These are phyloP conservation scores for Viola odorata DNA, from an alignment of 345 rosid genomes.

Conservation along the genomic window DNA sequence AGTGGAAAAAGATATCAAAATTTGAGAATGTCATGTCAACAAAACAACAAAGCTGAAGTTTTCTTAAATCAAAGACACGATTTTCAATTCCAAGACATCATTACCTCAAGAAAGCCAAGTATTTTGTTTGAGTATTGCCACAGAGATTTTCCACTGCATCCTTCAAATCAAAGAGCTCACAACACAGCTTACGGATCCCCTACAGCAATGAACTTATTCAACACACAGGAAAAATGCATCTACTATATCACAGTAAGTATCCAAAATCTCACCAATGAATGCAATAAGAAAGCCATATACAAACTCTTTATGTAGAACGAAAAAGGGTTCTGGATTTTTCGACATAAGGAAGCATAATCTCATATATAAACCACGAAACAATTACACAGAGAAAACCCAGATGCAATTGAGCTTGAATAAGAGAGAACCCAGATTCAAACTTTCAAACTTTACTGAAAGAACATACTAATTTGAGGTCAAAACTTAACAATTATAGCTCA, in stretches of 20 bases:
- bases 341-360: not conserved
- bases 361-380: not conserved
- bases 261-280: not conserved
- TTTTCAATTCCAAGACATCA: not conserved
- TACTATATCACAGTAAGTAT: not conserved
- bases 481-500: not conserved
- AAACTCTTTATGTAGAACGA: too few species aligned
- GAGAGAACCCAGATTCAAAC: slow-evolving; percentile 9
- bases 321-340: too few species aligned
- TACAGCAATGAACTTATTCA: slow-evolving; percentile 25
- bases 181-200: slow-evolving; percentile 90
- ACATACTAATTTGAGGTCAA: not conserved
- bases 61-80: too few species aligned
- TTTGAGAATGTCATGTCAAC: too few species aligned
- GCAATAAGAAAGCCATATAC: not conserved
- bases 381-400: slow-evolving; percentile 3
- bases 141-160: slow-evolving; percentile 91
- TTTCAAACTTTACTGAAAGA: not conserved
- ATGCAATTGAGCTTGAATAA: not conserved
- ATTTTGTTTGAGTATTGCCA: slow-evolving; percentile 72
- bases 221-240: not conserved
- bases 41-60: too few species aligned
- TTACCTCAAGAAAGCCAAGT: slow-evolving; percentile 86
- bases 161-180: slow-evolving; percentile 94
- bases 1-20: too few species aligned